phyloP scores from a whole-genome alignment of 495 filamentous ascomycete species.

The Parachaetomium inaequale region DNA sequence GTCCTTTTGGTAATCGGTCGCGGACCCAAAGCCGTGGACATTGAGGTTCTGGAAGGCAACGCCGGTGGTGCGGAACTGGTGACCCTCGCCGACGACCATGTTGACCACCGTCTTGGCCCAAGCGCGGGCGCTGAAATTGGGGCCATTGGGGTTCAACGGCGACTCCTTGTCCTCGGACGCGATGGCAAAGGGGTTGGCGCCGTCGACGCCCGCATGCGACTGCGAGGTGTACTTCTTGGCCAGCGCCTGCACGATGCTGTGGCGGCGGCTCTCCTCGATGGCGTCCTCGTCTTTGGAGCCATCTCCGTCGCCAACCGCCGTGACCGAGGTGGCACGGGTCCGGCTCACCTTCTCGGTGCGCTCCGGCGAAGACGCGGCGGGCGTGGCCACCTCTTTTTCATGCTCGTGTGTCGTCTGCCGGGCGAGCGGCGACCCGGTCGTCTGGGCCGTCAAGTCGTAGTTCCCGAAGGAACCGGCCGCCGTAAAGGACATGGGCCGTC shows the following conservation, averaged over 20 bases:
- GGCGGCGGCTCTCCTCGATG: slow-evolving; percentile 39
- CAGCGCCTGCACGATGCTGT: slow-evolving; percentile 44
- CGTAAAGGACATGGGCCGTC: slow-evolving; percentile 39
- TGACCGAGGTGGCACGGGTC: slow-evolving; percentile 36
- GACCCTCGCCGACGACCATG: slow-evolving; percentile 42
- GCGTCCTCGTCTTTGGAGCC: slow-evolving; percentile 25
- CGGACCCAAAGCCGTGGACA: slow-evolving; percentile 70
- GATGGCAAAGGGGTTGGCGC: slow-evolving; percentile 38
- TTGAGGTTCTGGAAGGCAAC: slow-evolving; percentile 61
- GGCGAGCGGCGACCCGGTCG: slow-evolving; percentile 26
- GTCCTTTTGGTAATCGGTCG: slow-evolving; percentile 79
- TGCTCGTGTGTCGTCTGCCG: slow-evolving; percentile 28
- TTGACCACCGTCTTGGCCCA: slow-evolving; percentile 56
- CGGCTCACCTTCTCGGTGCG: slow-evolving; percentile 26
- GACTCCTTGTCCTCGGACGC: slow-evolving; percentile 37
- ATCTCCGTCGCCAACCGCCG: slow-evolving; percentile 33
- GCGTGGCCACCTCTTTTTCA: neutral
- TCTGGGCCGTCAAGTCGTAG: slow-evolving; percentile 45
- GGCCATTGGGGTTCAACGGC: slow-evolving; percentile 50
- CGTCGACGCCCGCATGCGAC: slow-evolving; percentile 33
- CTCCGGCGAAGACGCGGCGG: slow-evolving; percentile 21
- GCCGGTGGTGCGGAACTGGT: slow-evolving; percentile 48
- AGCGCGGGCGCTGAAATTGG: slow-evolving; percentile 49
- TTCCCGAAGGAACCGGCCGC: slow-evolving; percentile 42
- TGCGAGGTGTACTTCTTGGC: slow-evolving; percentile 45